phyloP scores from a whole-genome alignment of 2,329 filamentous ascomycete genomes.

The Escovopsis sp. region DNA sequence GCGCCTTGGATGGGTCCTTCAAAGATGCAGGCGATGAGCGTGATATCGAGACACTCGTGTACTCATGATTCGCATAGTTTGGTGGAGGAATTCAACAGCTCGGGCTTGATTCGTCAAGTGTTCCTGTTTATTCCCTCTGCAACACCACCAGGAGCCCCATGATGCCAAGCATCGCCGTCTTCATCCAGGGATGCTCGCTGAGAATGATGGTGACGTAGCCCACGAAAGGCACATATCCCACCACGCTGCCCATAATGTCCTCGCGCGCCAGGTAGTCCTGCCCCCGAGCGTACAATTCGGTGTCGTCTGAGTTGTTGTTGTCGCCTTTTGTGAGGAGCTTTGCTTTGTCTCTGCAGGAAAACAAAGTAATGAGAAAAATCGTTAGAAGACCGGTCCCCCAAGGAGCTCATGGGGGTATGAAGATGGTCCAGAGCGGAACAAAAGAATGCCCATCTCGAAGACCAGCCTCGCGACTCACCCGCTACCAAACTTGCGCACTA shows the following conservation, averaged over 20 bases:
- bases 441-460: neutral
- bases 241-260: constrained; percentile 86
- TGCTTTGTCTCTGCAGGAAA: constrained; percentile 32
- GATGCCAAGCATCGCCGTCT: constrained; percentile 83
- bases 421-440: neutral
- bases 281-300: constrained; percentile 66
- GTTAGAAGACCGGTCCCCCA: neutral
- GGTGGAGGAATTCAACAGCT: too few relatives aligned
- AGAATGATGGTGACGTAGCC: constrained; percentile 95
- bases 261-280: constrained; percentile 77
- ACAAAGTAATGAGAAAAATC: neutral
- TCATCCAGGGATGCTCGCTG: constrained; percentile 92
- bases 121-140: constrained; percentile 55
- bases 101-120: too few relatives aligned
- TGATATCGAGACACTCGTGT: too few relatives aligned
- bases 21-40: too few relatives aligned
- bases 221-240: constrained; percentile 85
- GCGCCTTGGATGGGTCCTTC: too few relatives aligned
- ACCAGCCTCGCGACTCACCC: constrained; percentile 27
- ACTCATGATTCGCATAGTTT: too few relatives aligned
- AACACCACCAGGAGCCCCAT: constrained; percentile 92
- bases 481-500: constrained; percentile 59
- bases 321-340: constrained; percentile 91
- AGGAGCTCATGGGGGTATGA: neutral
- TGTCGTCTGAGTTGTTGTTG: constrained; percentile 90